A percentile compares a stretch with the other conserved stretches of the same genome.
These are phyloP conservation scores for Xylaria castorea DNA, from an alignment of 495 filamentous ascomycete species.

Conservation along the genomic window DNA sequence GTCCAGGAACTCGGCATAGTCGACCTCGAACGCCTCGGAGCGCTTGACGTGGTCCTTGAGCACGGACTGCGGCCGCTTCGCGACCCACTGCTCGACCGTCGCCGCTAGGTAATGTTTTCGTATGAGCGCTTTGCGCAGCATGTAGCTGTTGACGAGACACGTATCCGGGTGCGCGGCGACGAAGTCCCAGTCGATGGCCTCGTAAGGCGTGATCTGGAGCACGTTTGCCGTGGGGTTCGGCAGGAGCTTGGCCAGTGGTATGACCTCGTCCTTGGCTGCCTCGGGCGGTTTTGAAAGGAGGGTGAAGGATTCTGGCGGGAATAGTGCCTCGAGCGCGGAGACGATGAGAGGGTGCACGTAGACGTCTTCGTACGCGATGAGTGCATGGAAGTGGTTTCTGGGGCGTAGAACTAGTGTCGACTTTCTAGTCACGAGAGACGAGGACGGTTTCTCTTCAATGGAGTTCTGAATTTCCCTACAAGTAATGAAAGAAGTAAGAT, in stretches of 20 bases:
- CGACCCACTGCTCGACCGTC: constrained; percentile 78
- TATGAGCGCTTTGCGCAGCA: constrained; percentile 97
- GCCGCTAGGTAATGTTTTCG: constrained; percentile 90
- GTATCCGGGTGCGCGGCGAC: constrained; percentile 64
- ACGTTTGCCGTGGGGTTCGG: constrained; percentile 54
- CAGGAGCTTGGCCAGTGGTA: constrained; percentile 42
- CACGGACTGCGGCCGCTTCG: constrained; percentile 77
- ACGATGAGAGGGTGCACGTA: constrained; percentile 88
- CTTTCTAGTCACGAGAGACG: constrained; percentile 20
- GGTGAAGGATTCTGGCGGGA: constrained; percentile 56
- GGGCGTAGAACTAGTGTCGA: constrained; percentile 38
- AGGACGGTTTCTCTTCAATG: constrained; percentile 24
- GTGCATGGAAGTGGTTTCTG: constrained; percentile 65
- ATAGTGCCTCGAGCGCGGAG: constrained; percentile 66
- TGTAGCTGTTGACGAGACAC: constrained; percentile 78
- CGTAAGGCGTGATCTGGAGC: constrained; percentile 87
- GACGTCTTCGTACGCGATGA: constrained; percentile 81
- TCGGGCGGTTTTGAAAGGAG: constrained; percentile 36
- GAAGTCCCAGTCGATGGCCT: constrained; percentile 81
- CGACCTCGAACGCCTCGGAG: constrained; percentile 84
- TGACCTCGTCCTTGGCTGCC: constrained; percentile 30
- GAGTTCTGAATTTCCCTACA: constrained; percentile 33
- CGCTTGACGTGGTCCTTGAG: constrained; percentile 73
- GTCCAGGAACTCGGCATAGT: constrained; percentile 95
- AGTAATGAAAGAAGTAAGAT: constrained; percentile 35